Base-by-base conservation (phyloP, 306 rosid species). In the Adenanthera pavonina region DNA sequence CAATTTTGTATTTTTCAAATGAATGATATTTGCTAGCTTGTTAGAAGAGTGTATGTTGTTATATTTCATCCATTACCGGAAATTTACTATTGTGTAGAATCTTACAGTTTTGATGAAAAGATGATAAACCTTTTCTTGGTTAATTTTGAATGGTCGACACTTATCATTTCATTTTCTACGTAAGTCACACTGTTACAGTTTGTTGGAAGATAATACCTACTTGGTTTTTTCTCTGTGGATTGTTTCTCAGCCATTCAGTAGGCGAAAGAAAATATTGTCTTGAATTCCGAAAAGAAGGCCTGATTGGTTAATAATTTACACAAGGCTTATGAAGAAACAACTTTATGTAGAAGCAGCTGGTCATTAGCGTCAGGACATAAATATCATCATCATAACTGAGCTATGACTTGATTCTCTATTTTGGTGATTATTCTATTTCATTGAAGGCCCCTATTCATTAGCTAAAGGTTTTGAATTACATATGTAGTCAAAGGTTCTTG, bases 51-150 rank as follows among this genome's bases (percentile, higher is more conserved):
- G 69, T 40, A 35, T 69, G 73, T 69, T 64, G 35, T 44, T 64
- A 20, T 46, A 53, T 67, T 44, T 66, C 74, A 30, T 75, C 30
- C 20, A 20, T 59, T 54, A 54, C 8, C 15, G 33, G 40, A 52
- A 61, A 20, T 51, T 76, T 60, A 61, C 38, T 12, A 62, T 30
- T 25, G 3, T 64, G 72, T 52, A 53, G 70, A 11, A 40, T 84
- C 75, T 25, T 30, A 76, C 54, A 47, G 57, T 12, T 81, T 81
- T 14, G 69, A 44, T 78, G 75, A 64, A 51, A 78, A 53, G 60
- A 40, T 54, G 74, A 68, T 12, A 49, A 59, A 30, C 78, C 70
- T 86, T 70, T 71, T 48, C 48, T 75, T 33, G 33, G 59, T 64
- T 7, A 69, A 69, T 44, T 44, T n/a, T 44, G 36, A 79, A 69